Base-by-base conservation (phyloP, 345 rosid species). In the Heritiera fomes region DNA sequence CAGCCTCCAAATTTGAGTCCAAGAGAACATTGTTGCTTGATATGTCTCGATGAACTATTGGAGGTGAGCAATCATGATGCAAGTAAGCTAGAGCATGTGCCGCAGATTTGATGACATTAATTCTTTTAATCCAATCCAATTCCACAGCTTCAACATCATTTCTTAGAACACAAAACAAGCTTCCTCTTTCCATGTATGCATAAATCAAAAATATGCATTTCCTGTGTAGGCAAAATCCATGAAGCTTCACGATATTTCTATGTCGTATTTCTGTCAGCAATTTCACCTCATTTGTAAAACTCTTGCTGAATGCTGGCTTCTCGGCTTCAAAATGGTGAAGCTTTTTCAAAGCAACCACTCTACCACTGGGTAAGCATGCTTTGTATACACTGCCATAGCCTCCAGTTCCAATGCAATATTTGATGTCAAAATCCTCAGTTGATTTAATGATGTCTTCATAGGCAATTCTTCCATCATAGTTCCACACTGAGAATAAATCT, bases 161-260 rank as follows among this genome's bases (percentile, higher is more conserved):
- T 10, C 56, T 46, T 1, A 69, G 34, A 7, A 69, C 30, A 12
- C 18, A 69, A 20, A 69, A 46, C 56, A 69, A 46, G 55, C 73
- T 69, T 47, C 73, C 73, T 45, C 73, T 23, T n/a, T 69, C 73
- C 53, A 69, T n/a, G 73, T 69, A 46, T 11, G 46, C 73, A 47
- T 69, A 69, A 20, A 69, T 69, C 32, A 69, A 20, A 69, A 69
- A 69, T 34, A n/a, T 69, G 73, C 47, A 69, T 12, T 20, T 15
- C 15, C 9, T 69, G 8, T 69, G 73, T 9, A 46, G 38, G 9
- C 73, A 68, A 11, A n/a, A 68, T 28, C 73, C 73, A 68, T 68
- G 53, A 45, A 43, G 53, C 53, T 68, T n/a, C 12, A 59, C 32
- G 8, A 59, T 23, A 20, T n/a, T 20, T 8, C 30, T 59, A 59